Percentiles rank a stretch among this genome's conserved stretches.
These are phyloP conservation scores for Pyrenopolyporus hunteri DNA, from an alignment of 495 filamentous ascomycete genomes.

Conservation along the genomic window DNA sequence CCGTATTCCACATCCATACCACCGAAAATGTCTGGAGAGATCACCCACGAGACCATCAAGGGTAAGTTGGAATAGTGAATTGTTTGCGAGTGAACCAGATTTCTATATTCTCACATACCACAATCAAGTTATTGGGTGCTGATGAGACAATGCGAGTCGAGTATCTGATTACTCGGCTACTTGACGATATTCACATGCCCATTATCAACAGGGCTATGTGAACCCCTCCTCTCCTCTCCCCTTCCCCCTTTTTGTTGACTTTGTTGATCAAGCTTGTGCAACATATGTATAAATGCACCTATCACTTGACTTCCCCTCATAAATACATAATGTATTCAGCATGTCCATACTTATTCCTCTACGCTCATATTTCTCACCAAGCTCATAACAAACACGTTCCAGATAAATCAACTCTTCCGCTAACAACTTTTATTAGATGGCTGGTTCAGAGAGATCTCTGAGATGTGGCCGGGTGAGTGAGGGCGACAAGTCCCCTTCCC, in stretches of 20 bases:
- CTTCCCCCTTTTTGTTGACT: neutral
- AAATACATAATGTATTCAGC: neutral
- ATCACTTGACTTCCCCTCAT: neutral
- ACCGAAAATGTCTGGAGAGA: conserved; percentile 52
- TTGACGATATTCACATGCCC: conserved; percentile 3
- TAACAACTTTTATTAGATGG: conserved; percentile 69
- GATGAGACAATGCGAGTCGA: neutral
- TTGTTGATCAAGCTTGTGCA: neutral
- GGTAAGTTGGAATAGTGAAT: conserved; percentile 42
- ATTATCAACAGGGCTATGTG: neutral
- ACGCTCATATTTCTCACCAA: neutral
- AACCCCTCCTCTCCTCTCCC: conserved; percentile 1
- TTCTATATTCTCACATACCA: neutral
- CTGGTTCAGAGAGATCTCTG: conserved; percentile 97
- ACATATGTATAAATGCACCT: neutral
- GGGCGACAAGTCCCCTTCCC: neutral
- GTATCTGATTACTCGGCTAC: neutral
- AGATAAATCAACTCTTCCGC: conserved; percentile 5
- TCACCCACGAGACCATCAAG: conserved; percentile 66
- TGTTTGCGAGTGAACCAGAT: neutral
- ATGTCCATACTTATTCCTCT: too few relatives aligned
- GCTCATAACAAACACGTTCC: neutral
- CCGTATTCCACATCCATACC: conserved; percentile 12
- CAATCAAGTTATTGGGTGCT: too few relatives aligned
- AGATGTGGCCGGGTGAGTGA: conserved; percentile 87